phyloP scores from a whole-genome alignment of 345 rosid species.

The Populus ilicifolia region DNA sequence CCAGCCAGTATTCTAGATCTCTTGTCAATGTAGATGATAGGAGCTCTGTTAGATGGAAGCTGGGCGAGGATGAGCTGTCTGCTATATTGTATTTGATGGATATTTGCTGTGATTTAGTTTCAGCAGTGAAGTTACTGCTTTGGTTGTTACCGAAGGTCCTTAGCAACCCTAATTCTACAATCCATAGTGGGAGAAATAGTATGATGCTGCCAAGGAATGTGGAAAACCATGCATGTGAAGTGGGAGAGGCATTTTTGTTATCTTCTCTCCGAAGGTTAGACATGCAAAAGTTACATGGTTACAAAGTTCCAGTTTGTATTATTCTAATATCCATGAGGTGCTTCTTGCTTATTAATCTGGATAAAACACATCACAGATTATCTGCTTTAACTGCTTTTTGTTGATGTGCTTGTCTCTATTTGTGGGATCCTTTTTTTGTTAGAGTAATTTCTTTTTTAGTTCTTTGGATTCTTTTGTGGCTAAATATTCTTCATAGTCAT shows the following conservation, averaged over 20 bases:
- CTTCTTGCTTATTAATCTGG: background rate
- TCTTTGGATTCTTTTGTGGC: background rate
- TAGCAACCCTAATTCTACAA: slow-evolving; percentile 53
- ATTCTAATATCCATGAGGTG: background rate
- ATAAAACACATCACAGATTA: background rate
- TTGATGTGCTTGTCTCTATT: no score
- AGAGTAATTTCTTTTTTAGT: background rate
- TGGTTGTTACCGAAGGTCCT: slow-evolving; percentile 83
- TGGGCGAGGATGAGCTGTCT: slow-evolving; percentile 86
- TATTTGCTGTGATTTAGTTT: slow-evolving; percentile 63
- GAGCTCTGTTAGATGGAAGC: slow-evolving; percentile 63
- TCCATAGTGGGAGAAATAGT: slow-evolving; percentile 71
- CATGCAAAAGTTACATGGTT: slow-evolving; percentile 1
- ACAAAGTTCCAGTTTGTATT: background rate
- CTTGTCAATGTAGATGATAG: slow-evolving; percentile 60
- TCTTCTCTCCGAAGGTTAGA: slow-evolving; percentile 80
- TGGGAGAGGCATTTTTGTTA: slow-evolving; percentile 73
- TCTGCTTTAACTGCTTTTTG: background rate
- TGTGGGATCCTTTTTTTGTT: background rate
- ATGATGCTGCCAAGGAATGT: slow-evolving; percentile 49
- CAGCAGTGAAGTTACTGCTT: slow-evolving; percentile 71
- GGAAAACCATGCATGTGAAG: slow-evolving; percentile 66
- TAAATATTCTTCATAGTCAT: background rate
- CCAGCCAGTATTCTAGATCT: slow-evolving; percentile 54
- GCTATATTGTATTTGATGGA: slow-evolving; percentile 73